A percentile compares a stretch with the other conserved stretches of the same genome.
These are phyloP conservation scores for Mrakia blollopis DNA, from an alignment of 768 basidiomycete species.

Conservation along the genomic window DNA sequence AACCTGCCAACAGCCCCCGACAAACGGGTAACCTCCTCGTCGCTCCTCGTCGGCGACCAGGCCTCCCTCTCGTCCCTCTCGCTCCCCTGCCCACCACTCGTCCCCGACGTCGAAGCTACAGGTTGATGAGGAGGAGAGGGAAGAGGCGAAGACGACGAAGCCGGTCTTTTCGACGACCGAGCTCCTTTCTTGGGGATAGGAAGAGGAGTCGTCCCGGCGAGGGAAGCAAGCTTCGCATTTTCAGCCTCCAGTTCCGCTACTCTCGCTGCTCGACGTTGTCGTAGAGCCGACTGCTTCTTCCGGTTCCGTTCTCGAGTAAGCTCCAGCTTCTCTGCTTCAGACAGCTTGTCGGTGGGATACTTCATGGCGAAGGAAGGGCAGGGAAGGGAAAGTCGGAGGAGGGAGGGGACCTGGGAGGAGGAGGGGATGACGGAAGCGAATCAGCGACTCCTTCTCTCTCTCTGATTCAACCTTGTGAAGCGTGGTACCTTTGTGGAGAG, in stretches of 20 bases:
- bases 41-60: not conserved
- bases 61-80: not conserved
- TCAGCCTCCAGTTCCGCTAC: slow-evolving; percentile 23
- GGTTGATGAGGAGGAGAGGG: not conserved
- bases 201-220: not conserved
- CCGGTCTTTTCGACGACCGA: not conserved
- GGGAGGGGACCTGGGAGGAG: not conserved
- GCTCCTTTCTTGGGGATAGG: not conserved
- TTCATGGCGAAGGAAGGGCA: not conserved
- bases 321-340: slow-evolving; percentile 6
- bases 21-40: not conserved
- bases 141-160: no score
- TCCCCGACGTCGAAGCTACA: not conserved
- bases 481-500: no score
- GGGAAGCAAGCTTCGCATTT: slow-evolving; percentile 2
- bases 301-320: slow-evolving; percentile 16
- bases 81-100: not conserved
- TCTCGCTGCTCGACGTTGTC: slow-evolving; percentile 8
- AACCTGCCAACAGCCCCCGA: not conserved
- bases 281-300: slow-evolving; percentile 20
- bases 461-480: no score
- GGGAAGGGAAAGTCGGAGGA: not conserved
- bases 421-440: not conserved
- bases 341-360: not conserved
- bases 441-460: not conserved